A percentile compares a stretch with the other conserved stretches of the same genome.
Evolutionary conservation across 768 basidiomycete genomes (phyloP).

Genomic region (Boletus reticuloceps): DNA sequence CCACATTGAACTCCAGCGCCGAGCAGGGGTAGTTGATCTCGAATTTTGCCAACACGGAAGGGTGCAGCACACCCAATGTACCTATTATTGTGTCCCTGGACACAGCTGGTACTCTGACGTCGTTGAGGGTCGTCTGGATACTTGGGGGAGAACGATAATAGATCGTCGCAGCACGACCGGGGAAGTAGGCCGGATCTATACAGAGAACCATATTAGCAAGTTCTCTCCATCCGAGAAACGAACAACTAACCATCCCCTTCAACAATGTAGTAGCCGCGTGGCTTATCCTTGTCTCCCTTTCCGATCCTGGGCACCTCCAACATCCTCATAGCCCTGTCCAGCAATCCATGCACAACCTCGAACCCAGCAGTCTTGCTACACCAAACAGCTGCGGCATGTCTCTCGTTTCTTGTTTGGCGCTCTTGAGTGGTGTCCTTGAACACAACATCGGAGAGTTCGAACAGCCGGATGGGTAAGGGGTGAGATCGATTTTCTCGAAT

Average conservation of each 20-base stretch:
- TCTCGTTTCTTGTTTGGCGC: conserved; percentile 82
- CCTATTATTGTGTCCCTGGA: conserved; percentile 74
- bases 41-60: conserved; percentile 86
- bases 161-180: conserved; percentile 90
- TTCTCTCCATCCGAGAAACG: neutral
- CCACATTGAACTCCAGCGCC: conserved; percentile 88
- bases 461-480: conserved; percentile 86
- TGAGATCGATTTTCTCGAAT: conserved; percentile 95
- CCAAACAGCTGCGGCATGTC: conserved; percentile 89
- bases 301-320: conserved; percentile 83
- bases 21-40: conserved; percentile 96
- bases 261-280: conserved; percentile 88
- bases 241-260: conserved; percentile 71
- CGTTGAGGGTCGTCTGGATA: conserved; percentile 31
- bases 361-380: conserved; percentile 97
- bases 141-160: conserved; percentile 67
- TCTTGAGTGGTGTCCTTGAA: conserved; percentile 79
- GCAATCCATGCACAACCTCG: conserved; percentile 91
- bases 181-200: conserved; percentile 91
- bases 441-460: conserved; percentile 92
- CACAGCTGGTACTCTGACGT: conserved; percentile 44
- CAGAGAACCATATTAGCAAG: conserved; percentile 4
- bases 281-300: conserved; percentile 50
- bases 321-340: conserved; percentile 96
- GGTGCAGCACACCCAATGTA: conserved; percentile 90